Evolutionary conservation across 1,284 basidiomycete genomes (phyloP).

Genomic region (Phenoliferia sp.): DNA sequence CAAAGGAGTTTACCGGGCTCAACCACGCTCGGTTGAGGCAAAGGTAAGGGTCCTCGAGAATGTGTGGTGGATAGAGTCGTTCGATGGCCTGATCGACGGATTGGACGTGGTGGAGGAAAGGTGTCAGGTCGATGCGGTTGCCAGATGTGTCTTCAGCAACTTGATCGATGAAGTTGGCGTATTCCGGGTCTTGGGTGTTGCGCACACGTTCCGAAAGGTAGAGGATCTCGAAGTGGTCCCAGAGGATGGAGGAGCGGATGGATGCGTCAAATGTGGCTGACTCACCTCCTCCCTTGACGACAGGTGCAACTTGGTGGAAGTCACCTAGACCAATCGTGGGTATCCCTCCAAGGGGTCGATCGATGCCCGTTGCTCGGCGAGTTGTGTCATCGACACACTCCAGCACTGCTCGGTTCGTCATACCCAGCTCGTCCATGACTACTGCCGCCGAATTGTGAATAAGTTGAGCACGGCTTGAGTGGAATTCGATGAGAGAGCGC

Average conservation of each 20-base stretch:
- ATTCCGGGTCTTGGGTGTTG: neutral
- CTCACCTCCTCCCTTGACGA: neutral
- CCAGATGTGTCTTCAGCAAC: neutral
- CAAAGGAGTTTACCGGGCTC: neutral
- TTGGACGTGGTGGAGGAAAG: neutral
- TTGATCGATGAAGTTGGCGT: neutral
- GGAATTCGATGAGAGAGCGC: neutral
- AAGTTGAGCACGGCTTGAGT: neutral
- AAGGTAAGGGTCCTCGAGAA: neutral
- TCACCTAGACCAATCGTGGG: neutral
- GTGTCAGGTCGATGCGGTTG: neutral
- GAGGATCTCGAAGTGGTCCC: neutral
- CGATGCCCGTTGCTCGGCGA: neutral
- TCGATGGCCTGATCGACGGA: neutral
- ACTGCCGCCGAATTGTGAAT: neutral
- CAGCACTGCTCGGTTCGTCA: neutral
- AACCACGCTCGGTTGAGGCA: neutral
- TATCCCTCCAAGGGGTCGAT: neutral
- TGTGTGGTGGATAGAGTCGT: neutral
- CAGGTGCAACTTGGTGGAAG: neutral
- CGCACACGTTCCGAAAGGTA: neutral
- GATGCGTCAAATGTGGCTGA: neutral
- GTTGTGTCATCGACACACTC: neutral
- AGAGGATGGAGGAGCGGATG: neutral
- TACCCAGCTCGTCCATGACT: neutral